Base-by-base conservation (phyloP, 768 basidiomycete species). In the Phylloporus sp. region DNA sequence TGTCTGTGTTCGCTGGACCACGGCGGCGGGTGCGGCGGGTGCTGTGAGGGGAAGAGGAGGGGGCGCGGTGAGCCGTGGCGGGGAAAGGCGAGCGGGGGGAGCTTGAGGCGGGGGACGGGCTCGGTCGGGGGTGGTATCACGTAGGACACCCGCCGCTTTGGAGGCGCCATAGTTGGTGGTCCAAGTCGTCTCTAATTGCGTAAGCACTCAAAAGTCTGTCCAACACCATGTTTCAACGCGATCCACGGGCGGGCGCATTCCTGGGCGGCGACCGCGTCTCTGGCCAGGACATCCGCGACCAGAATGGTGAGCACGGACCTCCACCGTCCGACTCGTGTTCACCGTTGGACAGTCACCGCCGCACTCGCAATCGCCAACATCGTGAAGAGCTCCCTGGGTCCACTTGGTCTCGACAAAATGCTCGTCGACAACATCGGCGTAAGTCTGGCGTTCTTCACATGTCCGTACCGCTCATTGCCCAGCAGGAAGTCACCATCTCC, bases 351-450 rank as follows among this genome's bases (percentile, higher is more conserved):
- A 97, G 95, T 98, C 61, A 81, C 92, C 63, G 97, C 95, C 40
- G 95, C 95, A 41, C 86, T 91, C 65, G 86, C 95, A 6, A 97
- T 99, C 64, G 93, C 97, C 53, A 99, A 99, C 72, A 88, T 98
- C 61, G 85, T 99, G 35, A 97, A 95, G 80, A 95, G 90, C 62
- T 95, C 92, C 24, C 67, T 99, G 49, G 97, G 97, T 6, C 97
- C 97, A 9, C 77, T 97, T 48, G 95, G 95, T 32, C 83, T 94
- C 9, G 94, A 95, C 66, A 94, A 95, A 73, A 93, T 97, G 95
- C 79, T 97, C 50, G 94, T 98, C 15, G 95, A 98, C 70, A 95
- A 95, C 73, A 94, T 97, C 59, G 95, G 94, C 59, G 93, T 95
- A 66, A 63, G 87, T 73, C 10, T 32, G 3, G 40, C 18, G 24